Evolutionary conservation across 2,329 filamentous ascomycete genomes (phyloP).

Genomic region (Colletotrichum sp.): DNA sequence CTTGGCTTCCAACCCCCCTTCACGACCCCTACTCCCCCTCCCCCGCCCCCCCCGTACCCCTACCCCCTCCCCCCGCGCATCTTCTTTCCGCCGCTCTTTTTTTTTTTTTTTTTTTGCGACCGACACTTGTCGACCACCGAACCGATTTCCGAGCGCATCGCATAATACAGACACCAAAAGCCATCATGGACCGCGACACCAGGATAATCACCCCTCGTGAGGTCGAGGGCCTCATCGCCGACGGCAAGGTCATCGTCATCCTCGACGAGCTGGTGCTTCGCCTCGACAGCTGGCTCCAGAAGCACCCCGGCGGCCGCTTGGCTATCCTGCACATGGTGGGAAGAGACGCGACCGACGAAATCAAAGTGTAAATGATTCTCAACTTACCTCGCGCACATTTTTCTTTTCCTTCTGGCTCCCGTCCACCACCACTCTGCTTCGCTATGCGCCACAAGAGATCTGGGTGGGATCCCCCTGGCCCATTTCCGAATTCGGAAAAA

Average conservation of each 20-base stretch:
- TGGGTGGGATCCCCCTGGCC: not conserved
- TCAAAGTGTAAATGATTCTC: conserved; percentile 53
- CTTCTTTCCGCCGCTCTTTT: too few species aligned
- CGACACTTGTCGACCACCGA: not conserved
- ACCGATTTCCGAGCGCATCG: not conserved
- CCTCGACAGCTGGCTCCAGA: conserved; percentile 63
- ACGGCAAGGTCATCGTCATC: conserved; percentile 61
- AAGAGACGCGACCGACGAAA: conserved; percentile 63
- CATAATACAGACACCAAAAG: not conserved
- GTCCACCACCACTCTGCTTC: not conserved
- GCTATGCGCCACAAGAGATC: not conserved
- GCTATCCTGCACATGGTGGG: conserved; percentile 68
- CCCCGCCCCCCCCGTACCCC: too few species aligned
- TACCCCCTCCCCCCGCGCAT: too few species aligned
- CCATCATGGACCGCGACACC: conserved; percentile 43
- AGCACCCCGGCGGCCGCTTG: conserved; percentile 63
- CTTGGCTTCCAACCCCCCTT: too few species aligned
- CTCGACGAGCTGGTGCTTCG: conserved; percentile 59
- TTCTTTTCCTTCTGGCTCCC: not conserved
- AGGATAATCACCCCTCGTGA: conserved; percentile 45
- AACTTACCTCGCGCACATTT: not conserved
- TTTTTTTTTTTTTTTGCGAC: not conserved
- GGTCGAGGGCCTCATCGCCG: conserved; percentile 57
- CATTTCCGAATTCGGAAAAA: not conserved
- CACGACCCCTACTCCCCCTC: too few species aligned